Conservation (phyloP, 306 rosid genomes). For the Vigna unguiculata region DNA sequence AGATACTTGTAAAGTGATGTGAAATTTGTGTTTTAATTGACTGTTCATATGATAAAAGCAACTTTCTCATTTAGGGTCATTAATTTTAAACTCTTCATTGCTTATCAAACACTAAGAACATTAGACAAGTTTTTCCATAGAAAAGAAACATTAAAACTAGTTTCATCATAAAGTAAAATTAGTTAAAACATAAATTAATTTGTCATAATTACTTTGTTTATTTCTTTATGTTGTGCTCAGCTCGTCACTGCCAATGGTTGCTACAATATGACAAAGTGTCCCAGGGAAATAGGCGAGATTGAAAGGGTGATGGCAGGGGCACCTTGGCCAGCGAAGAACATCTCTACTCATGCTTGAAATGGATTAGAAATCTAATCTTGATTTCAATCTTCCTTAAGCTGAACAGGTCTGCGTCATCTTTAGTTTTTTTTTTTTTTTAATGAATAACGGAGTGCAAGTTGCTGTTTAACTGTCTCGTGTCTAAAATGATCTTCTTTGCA, state of each 20-base stretch:
- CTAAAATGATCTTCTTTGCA: too few relatives aligned
- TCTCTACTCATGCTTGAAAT: slow-evolving; percentile 39
- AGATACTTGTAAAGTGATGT: background rate
- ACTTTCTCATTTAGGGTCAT: background rate
- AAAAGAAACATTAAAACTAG: too few relatives aligned
- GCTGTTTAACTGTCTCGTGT: too few relatives aligned
- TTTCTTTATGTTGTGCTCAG: slow-evolving; percentile 47
- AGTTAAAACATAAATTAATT: too few relatives aligned
- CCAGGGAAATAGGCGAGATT: slow-evolving; percentile 69
- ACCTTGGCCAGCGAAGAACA: slow-evolving; percentile 66
- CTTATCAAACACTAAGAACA: background rate
- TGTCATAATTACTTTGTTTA: background rate
- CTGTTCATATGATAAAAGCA: background rate
- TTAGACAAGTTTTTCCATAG: too few relatives aligned
- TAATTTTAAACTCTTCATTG: background rate
- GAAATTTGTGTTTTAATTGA: background rate
- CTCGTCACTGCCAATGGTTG: slow-evolving; percentile 73
- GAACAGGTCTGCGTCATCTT: background rate
- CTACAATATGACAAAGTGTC: slow-evolving; percentile 85
- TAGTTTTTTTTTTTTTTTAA: background rate
- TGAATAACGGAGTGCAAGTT: slow-evolving; percentile 4
- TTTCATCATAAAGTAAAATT: too few relatives aligned
- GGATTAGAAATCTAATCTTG: slow-evolving; percentile 40
- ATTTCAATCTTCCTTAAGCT: background rate
- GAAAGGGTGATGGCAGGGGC: slow-evolving; percentile 93